phyloP scores from a whole-genome alignment of 1,284 basidiomycete genomes.

The Ceraceosorus guamensis region DNA sequence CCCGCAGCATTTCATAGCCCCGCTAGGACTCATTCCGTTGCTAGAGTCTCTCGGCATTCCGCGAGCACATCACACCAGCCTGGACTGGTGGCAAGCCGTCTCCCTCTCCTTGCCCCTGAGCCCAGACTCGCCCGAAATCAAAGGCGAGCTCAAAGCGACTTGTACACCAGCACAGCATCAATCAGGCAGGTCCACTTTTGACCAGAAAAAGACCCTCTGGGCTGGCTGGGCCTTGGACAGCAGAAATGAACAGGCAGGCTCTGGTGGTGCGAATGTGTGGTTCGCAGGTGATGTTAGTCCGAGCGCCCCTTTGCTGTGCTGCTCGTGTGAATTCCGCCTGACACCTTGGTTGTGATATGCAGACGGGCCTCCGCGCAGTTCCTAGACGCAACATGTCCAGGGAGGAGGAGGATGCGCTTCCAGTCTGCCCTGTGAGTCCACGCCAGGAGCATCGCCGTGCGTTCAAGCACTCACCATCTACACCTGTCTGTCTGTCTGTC shows the following conservation, averaged over 20 bases:
- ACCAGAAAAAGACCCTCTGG: conserved; percentile 32
- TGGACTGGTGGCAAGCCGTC: conserved; percentile 34
- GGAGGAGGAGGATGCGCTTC: conserved; percentile 26
- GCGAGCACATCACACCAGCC: conserved; percentile 23
- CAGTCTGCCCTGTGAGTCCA: conserved; percentile 16
- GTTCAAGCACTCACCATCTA: too few relatives aligned
- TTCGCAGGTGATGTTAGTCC: conserved; percentile 23
- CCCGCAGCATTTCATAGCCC: conserved; percentile 33
- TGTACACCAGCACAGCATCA: conserved; percentile 39
- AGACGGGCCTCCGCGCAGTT: conserved; percentile 27
- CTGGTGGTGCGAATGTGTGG: conserved; percentile 20
- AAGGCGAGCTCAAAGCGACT: conserved; percentile 14
- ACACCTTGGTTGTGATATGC: neutral
- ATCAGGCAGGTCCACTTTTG: conserved; percentile 14
- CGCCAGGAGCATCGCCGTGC: too few relatives aligned
- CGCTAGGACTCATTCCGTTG: conserved; percentile 27
- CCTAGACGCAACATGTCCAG: conserved; percentile 15
- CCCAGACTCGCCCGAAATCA: neutral
- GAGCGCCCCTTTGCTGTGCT: neutral
- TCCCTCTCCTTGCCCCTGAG: too few relatives aligned
- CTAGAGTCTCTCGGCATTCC: conserved; percentile 21
- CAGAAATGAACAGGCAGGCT: neutral
- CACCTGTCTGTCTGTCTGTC: neutral
- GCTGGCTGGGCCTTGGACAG: conserved; percentile 30
- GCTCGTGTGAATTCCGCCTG: neutral